These are phyloP conservation scores for Platanus orientalis DNA, from an alignment of 164 flowering plant genomes.

Conservation along the genomic window DNA sequence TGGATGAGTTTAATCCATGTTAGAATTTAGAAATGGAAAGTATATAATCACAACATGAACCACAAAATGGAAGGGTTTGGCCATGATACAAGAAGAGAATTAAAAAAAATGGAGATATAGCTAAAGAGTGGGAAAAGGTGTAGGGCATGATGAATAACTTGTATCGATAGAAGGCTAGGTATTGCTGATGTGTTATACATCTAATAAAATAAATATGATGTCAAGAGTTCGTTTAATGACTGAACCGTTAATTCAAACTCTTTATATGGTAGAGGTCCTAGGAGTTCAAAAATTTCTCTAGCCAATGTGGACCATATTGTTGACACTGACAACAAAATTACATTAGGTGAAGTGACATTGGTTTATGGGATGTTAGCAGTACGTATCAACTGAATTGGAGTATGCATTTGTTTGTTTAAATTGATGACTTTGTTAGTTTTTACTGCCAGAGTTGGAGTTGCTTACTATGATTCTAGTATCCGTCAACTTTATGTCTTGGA, in stretches of 20 bases:
- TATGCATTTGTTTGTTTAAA: background rate
- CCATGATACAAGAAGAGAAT: background rate
- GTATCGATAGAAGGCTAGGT: background rate
- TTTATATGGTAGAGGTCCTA: background rate
- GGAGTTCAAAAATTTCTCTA: background rate
- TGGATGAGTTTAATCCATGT: background rate
- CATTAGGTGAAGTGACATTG: background rate
- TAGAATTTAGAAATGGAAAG: background rate
- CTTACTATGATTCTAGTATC: slow-evolving; percentile 72
- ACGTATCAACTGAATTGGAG: background rate
- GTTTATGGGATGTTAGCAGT: background rate
- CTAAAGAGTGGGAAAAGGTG: background rate
- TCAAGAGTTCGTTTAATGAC: background rate
- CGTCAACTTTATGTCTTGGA: slow-evolving; percentile 89
- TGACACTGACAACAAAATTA: background rate
- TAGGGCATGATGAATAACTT: background rate
- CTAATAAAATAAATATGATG: background rate
- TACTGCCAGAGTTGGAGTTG: slow-evolving; percentile 71
- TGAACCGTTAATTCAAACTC: background rate
- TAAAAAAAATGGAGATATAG: background rate
- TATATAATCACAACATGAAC: background rate
- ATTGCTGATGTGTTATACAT: background rate
- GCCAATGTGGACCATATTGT: too few species aligned
- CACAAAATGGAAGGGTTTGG: background rate
- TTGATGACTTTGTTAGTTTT: slow-evolving; percentile 1